phyloP scores from a whole-genome alignment of 2,329 filamentous ascomycete genomes.

The Pleurostoma richardsiae region DNA sequence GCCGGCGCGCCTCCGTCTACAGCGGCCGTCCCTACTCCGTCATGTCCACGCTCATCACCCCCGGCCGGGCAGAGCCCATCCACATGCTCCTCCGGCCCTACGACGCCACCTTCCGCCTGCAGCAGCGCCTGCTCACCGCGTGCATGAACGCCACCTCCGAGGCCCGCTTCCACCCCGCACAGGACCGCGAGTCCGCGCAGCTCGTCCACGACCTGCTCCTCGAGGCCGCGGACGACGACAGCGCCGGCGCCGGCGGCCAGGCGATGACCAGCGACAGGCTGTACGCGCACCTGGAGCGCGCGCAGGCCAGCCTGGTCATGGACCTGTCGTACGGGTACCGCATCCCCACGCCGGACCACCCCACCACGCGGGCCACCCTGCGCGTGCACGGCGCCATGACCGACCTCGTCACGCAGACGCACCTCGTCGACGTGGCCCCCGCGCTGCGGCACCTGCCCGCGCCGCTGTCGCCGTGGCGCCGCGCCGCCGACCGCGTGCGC shows the following conservation, averaged over 20 bases:
- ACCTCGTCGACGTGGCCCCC: constrained; percentile 3
- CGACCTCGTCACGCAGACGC: neutral
- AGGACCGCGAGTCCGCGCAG: constrained; percentile 4
- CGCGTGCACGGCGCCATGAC: neutral
- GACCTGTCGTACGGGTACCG: constrained; percentile 5
- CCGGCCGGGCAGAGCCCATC: neutral
- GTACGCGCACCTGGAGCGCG: constrained; percentile 1
- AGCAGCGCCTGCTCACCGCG: neutral
- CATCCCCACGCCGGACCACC: constrained; percentile 1
- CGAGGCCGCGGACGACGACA: neutral
- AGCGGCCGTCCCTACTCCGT: constrained; percentile 32
- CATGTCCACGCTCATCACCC: constrained; percentile 6
- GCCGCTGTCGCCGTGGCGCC: constrained; percentile 13
- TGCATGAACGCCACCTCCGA: neutral
- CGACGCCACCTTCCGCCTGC: neutral
- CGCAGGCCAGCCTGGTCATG: neutral
- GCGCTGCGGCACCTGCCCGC: constrained; percentile 1
- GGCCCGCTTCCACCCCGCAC: constrained; percentile 1
- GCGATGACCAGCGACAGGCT: neutral
- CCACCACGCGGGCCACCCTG: neutral
- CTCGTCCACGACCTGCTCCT: constrained; percentile 1
- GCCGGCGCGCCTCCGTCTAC: constrained; percentile 32
- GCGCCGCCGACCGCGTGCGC: constrained; percentile 4
- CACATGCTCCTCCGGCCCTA: constrained; percentile 5
- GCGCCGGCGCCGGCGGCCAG: constrained; percentile 1